Evolutionary conservation across 768 basidiomycete species (phyloP), one percentile per base, ranked within the genome.

Genomic region (Collybia sordida): DNA sequence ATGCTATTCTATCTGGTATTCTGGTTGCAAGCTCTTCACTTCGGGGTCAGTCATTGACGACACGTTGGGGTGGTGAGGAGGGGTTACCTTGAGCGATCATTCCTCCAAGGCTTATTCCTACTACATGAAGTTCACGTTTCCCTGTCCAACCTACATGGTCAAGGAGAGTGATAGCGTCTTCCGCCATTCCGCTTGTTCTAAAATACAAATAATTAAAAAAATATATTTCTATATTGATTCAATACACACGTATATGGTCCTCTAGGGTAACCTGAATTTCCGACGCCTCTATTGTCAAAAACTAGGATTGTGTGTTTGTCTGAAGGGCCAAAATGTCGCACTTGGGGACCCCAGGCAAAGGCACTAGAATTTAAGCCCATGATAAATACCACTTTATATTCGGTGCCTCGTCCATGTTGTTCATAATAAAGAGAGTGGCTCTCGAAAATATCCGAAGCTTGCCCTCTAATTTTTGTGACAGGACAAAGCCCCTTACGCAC

Each of bases 231-330:
- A 14, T 11, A 31, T 31, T 14, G 25, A 27, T 9, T 11, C 9
- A 11, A 14, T 31, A 72, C 81, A 51, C 59, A 91, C 88, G 86
- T 78, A 67, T 92, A 93, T 1, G 89, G 88, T 1, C 90, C 91
- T 38, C 72, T 66, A 0, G 90, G 90, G 36, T 80, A 72, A 3
- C 75, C 80, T 24, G 85, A 88, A 63, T 89, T 79, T 6, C 91
- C 91, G 5, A 88, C 88, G 1, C 91, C 91, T 28, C 91, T 78
- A 63, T 93, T 92, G 65, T 93, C 91, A 60, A 93, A 91, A 4
- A 90, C 87, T 1, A 93, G 71, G 11, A 80, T 69, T 0, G 81
- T 75, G 59, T 85, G 86, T 25, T 80, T 69, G 11, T 72, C 66
- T 14, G 75, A 64, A n/a, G 60, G 65, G 6, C 76, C 73, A 56